Conservation (phyloP, 2,329 filamentous ascomycete genomes). For the Didymosphaeria variabile region DNA sequence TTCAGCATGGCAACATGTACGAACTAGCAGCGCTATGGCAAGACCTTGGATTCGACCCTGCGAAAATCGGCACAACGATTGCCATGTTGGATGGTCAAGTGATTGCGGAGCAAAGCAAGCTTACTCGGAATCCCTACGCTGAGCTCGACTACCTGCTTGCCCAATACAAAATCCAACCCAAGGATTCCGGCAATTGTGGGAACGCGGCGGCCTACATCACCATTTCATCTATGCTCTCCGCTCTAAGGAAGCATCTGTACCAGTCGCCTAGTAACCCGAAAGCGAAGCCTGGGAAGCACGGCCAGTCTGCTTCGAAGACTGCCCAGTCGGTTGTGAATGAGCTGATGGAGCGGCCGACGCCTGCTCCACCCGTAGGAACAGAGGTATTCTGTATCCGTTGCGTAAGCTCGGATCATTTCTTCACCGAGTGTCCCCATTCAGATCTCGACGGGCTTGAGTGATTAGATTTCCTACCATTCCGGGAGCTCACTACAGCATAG, state of each 20-base stretch:
- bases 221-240: conserved; percentile 24
- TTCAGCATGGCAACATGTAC: conserved; percentile 22
- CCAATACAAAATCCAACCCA: conserved; percentile 14
- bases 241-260: conserved; percentile 22
- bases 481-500: background rate
- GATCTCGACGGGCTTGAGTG: conserved; percentile 15
- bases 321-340: conserved; percentile 20
- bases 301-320: conserved; percentile 21
- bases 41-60: conserved; percentile 25
- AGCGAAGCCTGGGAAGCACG: conserved; percentile 21
- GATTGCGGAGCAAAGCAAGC: conserved; percentile 22
- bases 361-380: conserved; percentile 23
- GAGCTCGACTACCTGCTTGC: conserved; percentile 17
- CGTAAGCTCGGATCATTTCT: conserved; percentile 14
- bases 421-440: conserved; percentile 16
- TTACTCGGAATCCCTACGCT: conserved; percentile 14
- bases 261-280: conserved; percentile 7
- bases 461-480: background rate
- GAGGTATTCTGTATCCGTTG: conserved; percentile 23
- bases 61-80: conserved; percentile 19
- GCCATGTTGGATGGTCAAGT: conserved; percentile 27
- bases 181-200: conserved; percentile 15
- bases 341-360: conserved; percentile 26
- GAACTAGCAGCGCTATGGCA: conserved; percentile 12
- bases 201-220: conserved; percentile 29